Evolutionary conservation across 225 moss, liverwort and hornwort species (phyloP).

Genomic region (Asterella californica): DNA sequence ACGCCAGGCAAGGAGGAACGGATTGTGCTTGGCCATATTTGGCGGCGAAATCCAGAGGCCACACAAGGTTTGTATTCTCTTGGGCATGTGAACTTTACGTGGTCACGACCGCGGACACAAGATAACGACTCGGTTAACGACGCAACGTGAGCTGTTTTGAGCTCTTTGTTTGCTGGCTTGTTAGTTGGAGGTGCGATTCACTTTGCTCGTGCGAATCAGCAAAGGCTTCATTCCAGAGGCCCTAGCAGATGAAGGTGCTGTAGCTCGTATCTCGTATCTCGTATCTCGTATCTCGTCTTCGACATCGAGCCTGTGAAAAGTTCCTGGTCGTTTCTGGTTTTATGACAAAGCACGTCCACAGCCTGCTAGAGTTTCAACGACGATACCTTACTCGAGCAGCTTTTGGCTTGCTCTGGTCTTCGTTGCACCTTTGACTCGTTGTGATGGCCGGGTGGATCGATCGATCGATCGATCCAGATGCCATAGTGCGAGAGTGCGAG

Average conservation of each 20-base stretch:
- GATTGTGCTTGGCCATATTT: too few relatives aligned
- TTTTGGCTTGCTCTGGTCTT: not conserved
- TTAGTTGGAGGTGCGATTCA: not conserved
- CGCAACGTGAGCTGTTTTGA: not conserved
- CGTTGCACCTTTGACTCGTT: not conserved
- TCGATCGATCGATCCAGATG: not conserved
- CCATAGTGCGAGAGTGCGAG: too few relatives aligned
- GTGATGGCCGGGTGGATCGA: not conserved
- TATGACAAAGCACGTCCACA: not conserved
- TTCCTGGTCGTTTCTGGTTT: not conserved
- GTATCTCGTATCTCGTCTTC: not conserved
- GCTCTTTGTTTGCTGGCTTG: not conserved
- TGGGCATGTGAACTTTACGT: too few relatives aligned
- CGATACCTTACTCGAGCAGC: not conserved
- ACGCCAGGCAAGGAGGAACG: too few relatives aligned
- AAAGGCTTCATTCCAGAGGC: not conserved
- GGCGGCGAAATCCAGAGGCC: too few relatives aligned
- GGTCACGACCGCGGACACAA: too few relatives aligned
- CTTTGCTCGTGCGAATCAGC: not conserved
- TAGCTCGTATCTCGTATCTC: not conserved
- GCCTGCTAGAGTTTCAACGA: not conserved
- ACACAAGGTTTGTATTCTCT: too few relatives aligned
- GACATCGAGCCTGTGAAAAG: too few relatives aligned
- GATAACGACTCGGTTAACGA: too few relatives aligned
- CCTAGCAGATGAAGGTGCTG: not conserved